Percentiles rank a stretch among this genome's conserved stretches.
phyloP scores from a whole-genome alignment of 495 filamentous ascomycete species.

The Aspergillus nidulans region DNA sequence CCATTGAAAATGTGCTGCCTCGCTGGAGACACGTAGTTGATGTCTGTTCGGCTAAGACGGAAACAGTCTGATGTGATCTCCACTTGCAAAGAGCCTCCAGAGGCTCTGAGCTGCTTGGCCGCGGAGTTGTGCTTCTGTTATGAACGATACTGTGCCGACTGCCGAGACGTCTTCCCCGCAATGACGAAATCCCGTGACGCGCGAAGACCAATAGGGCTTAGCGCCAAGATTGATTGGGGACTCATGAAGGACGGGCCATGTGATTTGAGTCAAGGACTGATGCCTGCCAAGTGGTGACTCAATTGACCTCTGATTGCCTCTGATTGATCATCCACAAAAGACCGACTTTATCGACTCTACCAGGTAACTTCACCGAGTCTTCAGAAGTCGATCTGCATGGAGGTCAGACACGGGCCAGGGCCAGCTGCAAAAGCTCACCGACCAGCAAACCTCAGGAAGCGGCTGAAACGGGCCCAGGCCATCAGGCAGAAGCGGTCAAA shows the following conservation, averaged over 20 bases:
- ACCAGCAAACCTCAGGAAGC: background rate
- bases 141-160: background rate
- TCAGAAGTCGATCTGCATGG: background rate
- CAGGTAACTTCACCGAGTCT: background rate
- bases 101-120: background rate
- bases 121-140: background rate
- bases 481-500: constrained; percentile 13
- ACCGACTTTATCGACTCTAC: too few species aligned
- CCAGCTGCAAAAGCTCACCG: background rate
- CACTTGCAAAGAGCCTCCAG: background rate
- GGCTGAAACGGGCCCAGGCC: background rate
- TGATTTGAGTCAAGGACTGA: background rate
- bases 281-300: background rate
- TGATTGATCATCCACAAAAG: too few species aligned
- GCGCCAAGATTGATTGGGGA: background rate
- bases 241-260: background rate
- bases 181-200: background rate
- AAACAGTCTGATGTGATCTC: background rate
- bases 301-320: background rate
- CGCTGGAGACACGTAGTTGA: background rate
- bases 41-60: background rate
- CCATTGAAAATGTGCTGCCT: background rate
- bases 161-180: background rate
- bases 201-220: background rate
- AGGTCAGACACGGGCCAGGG: background rate